Base-by-base conservation (phyloP, 2,329 filamentous ascomycete species). In the Grosmannia serpens region DNA sequence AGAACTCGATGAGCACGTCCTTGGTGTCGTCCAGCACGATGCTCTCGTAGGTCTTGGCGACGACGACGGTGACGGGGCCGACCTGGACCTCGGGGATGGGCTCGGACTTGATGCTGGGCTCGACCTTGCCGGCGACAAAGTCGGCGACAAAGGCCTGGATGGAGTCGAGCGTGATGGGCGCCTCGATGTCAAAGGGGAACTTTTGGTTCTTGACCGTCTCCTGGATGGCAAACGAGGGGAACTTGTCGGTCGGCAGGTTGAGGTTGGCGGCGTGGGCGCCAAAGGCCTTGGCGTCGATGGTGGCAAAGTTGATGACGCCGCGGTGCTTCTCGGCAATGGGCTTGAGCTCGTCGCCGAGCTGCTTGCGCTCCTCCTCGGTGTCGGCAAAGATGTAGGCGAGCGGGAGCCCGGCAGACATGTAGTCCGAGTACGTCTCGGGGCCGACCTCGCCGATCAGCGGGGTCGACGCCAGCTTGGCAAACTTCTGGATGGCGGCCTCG, bases 51-150 rank as follows among this genome's bases (percentile, higher is more conserved):
- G 83, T 92, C 78, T 95, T 88, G 72, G 92, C 94, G 60, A 99
- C 94, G 60, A 99, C 82, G 62, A 95, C 81, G 61, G 85, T 86
- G 68, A 96, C 92, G 63, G 90, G 82, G 59, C 89, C 91, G 64
- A 96, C 91, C 75, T 99, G 89, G 64, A 82, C 87, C 83, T 96
- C 91, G 63, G 94, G 94, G 66, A 97, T 86, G 59, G 91, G 89
- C 82, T 99, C 94, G 64, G 91, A 96, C 85, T 99, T 99, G 83
- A 99, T 88, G 82, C 89, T 95, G 67, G 94, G 89, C 74, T 95
- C 86, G 65, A 97, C 74, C 81, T 95, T 95, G 76, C 91, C 94
- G 62, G 83, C 81, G 60, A 85, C 77, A 72, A 91, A 96, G 66
- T 94, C 84, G 64, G 94, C 82, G 61, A 96, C 88, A 71, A 97